Evolutionary conservation across 2,329 filamentous ascomycete species (phyloP).

Genomic region (Corniculantispora saksenae): DNA sequence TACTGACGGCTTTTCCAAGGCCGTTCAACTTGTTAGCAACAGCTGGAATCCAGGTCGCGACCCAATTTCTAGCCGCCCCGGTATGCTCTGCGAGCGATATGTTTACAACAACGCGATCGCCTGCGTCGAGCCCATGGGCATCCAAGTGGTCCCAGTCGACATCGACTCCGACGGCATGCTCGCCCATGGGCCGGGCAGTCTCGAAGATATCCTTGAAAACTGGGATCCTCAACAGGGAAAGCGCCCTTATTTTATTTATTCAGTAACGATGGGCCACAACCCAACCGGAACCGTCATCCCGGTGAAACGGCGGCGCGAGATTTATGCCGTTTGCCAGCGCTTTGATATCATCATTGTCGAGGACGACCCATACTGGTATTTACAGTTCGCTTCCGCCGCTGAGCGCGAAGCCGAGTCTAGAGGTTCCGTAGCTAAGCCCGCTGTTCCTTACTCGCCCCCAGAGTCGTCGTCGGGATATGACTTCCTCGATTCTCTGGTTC

Average conservation of each 20-base stretch:
- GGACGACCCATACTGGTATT: conserved; percentile 94
- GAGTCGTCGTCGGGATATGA: conserved; percentile 62
- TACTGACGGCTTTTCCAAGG: conserved; percentile 83
- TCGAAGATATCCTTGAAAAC: conserved; percentile 76
- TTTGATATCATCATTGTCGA: conserved; percentile 91
- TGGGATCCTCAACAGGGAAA: conserved; percentile 78
- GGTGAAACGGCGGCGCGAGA: conserved; percentile 69
- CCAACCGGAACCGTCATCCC: conserved; percentile 78
- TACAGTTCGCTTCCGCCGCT: conserved; percentile 79
- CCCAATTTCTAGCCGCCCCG: conserved; percentile 69
- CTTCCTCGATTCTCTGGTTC: conserved; percentile 81
- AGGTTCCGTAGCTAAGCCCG: conserved; percentile 33
- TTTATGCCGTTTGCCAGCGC: conserved; percentile 78
- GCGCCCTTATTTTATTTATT: conserved; percentile 83
- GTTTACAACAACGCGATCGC: conserved; percentile 77
- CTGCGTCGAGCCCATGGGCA: conserved; percentile 64
- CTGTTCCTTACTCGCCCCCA: conserved; percentile 28
- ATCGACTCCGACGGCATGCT: conserved; percentile 81
- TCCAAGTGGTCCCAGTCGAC: conserved; percentile 72
- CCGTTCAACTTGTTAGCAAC: conserved; percentile 73
- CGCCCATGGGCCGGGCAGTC: conserved; percentile 69
- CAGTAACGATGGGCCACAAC: conserved; percentile 84
- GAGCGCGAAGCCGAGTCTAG: conserved; percentile 51
- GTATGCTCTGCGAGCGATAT: conserved; percentile 76
- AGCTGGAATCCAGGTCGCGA: conserved; percentile 71